Evolutionary conservation across 257 asterid species (phyloP).

Genomic region (Capsicum pubescens): DNA sequence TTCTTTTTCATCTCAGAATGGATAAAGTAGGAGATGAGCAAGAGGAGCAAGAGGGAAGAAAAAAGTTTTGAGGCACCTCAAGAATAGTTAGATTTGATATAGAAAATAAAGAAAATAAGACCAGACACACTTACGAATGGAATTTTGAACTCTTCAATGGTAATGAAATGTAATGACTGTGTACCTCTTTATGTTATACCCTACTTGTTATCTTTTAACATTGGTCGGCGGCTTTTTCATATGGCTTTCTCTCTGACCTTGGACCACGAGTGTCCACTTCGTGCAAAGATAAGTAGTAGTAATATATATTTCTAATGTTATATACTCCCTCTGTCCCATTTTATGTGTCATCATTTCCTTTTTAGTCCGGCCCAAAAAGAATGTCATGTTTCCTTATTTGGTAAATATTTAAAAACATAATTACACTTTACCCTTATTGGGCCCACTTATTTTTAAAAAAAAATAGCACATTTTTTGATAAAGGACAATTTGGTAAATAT

Average conservation of each 20-base stretch:
- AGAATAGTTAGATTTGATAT: not conserved
- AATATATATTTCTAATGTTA: not conserved
- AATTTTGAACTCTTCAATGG: not conserved
- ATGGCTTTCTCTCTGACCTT: not conserved
- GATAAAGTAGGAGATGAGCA: not conserved
- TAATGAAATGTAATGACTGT: not conserved
- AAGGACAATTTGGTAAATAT: too few species aligned
- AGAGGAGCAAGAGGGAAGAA: not conserved
- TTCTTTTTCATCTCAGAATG: not conserved
- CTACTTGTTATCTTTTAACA: not conserved
- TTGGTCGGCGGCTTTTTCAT: not conserved
- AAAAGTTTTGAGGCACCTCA: not conserved
- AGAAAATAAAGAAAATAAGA: not conserved
- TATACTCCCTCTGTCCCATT: not conserved
- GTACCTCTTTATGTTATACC: not conserved
- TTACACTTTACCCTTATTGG: too few species aligned
- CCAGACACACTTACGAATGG: not conserved
- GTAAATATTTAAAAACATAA: too few species aligned
- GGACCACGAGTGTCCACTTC: conserved; percentile 20
- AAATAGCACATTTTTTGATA: too few species aligned
- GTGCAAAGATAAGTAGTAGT: not conserved
- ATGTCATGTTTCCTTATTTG: too few species aligned
- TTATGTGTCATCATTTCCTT: too few species aligned
- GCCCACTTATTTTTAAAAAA: too few species aligned
- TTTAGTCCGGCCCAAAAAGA: too few species aligned